A percentile compares a stretch with the other conserved stretches of the same genome.
phyloP scores from a whole-genome alignment of 345 rosid genomes.

The Viola odorata region DNA sequence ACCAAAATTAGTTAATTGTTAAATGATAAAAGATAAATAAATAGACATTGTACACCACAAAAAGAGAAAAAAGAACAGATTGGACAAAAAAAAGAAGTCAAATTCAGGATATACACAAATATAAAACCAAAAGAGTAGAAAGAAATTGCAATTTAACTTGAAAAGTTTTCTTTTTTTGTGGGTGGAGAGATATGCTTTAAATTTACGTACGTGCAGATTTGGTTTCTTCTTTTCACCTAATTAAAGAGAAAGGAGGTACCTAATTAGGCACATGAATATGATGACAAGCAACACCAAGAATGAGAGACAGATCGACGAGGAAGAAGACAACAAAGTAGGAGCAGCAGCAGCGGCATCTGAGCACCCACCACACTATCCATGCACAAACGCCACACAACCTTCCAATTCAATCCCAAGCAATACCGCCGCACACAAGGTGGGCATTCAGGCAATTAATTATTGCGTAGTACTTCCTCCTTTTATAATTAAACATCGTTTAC shows the following conservation, averaged over 20 bases:
- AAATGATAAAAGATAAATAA: too few species aligned
- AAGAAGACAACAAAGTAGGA: slow-evolving; percentile 1
- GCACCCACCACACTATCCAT: slow-evolving; percentile 18
- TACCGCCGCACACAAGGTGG: too few species aligned
- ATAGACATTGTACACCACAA: too few species aligned
- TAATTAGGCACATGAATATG: too few species aligned
- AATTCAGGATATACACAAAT: too few species aligned
- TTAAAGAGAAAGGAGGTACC: neutral
- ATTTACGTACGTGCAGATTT: neutral
- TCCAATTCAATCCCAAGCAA: slow-evolving; percentile 12
- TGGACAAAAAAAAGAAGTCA: too few species aligned
- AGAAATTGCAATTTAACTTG: neutral
- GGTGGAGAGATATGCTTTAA: neutral
- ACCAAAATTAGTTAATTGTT: too few species aligned
- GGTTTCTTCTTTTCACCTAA: neutral
- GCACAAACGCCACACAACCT: slow-evolving; percentile 13
- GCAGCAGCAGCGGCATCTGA: slow-evolving; percentile 1
- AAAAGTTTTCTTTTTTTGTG: neutral
- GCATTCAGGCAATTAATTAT: too few species aligned
- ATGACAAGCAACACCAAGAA: neutral
- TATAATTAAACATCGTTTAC: too few species aligned
- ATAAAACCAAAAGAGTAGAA: too few species aligned
- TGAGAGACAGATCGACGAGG: neutral
- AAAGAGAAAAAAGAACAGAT: too few species aligned
- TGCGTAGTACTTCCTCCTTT: too few species aligned